These are phyloP conservation scores for Cubamyces lactineus DNA, from an alignment of 768 basidiomycete genomes.

Conservation along the genomic window DNA sequence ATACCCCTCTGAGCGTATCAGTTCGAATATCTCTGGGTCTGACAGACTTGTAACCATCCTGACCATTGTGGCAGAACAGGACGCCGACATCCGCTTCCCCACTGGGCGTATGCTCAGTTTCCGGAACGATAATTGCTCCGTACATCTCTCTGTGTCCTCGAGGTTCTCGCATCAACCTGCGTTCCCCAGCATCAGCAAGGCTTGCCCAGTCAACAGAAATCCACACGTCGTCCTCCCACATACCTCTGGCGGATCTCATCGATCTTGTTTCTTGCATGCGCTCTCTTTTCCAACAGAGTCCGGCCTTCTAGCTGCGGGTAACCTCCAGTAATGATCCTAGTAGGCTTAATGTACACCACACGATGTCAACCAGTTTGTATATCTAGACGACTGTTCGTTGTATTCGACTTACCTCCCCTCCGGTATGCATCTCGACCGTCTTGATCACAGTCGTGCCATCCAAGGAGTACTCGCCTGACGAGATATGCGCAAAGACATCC, in stretches of 20 bases:
- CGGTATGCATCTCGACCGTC: slow-evolving; percentile 44
- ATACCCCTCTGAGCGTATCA: slow-evolving; percentile 39
- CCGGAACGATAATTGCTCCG: slow-evolving; percentile 41
- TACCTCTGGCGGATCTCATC: slow-evolving; percentile 34
- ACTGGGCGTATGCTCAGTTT: slow-evolving; percentile 39
- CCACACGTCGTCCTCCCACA: accelerated
- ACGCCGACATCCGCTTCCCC: slow-evolving; percentile 46
- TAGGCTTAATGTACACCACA: slow-evolving; percentile 39
- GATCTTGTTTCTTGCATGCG: slow-evolving; percentile 34
- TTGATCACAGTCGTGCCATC: slow-evolving; percentile 27
- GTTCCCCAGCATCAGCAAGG: neutral
- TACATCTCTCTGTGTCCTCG: slow-evolving; percentile 47
- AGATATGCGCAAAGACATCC: slow-evolving; percentile 15
- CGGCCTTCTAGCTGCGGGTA: slow-evolving; percentile 38
- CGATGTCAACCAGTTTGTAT: no score
- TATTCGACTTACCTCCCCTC: slow-evolving; percentile 38
- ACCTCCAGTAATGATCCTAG: slow-evolving; percentile 41
- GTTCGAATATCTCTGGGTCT: neutral
- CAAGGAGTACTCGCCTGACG: neutral
- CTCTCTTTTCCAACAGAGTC: slow-evolving; percentile 41
- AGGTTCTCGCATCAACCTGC: slow-evolving; percentile 44
- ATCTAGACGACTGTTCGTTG: neutral
- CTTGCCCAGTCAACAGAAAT: neutral
- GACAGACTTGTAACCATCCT: neutral
- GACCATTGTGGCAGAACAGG: slow-evolving; percentile 47